A percentile compares a stretch with the other conserved stretches of the same genome.
These are phyloP conservation scores for Ceratocystis alfenasii DNA, from an alignment of 2,329 filamentous ascomycete genomes.

Conservation along the genomic window DNA sequence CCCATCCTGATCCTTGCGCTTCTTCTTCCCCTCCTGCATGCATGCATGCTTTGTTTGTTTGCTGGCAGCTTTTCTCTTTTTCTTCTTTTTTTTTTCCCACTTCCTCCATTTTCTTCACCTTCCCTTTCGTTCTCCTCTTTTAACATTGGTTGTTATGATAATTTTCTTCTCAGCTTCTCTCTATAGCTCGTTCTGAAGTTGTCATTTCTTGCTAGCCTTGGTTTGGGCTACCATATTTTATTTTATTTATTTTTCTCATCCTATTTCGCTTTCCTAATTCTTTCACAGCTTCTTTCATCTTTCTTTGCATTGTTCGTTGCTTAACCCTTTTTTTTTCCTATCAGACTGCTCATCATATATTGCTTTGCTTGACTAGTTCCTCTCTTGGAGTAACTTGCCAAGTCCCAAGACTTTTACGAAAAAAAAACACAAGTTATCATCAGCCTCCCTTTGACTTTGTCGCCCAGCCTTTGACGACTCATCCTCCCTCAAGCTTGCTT, in stretches of 20 bases:
- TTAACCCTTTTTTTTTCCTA: not conserved
- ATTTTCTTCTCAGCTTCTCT: not conserved
- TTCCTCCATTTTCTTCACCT: not conserved
- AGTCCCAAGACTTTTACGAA: not conserved
- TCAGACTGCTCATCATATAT: not conserved
- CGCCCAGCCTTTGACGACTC: not conserved
- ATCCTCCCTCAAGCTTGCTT: slow-evolving; percentile 1
- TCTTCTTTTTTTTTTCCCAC: slow-evolving; percentile 4
- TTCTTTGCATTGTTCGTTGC: not conserved
- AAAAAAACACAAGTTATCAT: not conserved
- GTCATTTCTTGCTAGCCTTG: not conserved
- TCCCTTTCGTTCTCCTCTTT: slow-evolving; percentile 14
- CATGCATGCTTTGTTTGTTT: slow-evolving; percentile 4
- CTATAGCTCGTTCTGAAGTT: not conserved
- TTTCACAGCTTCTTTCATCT: slow-evolving; percentile 10
- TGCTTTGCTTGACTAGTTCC: not conserved
- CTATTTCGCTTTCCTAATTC: not conserved
- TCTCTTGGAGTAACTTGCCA: not conserved
- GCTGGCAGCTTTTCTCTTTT: slow-evolving; percentile 9
- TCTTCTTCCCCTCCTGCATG: slow-evolving; percentile 6
- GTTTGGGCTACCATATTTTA: not conserved
- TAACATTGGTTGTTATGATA: not conserved
- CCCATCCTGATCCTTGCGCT: slow-evolving; percentile 13
- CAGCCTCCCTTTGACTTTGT: not conserved
- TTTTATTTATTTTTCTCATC: not conserved